phyloP scores from a whole-genome alignment of 1,139 yeast genomes.

The Dujonia santamariae region DNA sequence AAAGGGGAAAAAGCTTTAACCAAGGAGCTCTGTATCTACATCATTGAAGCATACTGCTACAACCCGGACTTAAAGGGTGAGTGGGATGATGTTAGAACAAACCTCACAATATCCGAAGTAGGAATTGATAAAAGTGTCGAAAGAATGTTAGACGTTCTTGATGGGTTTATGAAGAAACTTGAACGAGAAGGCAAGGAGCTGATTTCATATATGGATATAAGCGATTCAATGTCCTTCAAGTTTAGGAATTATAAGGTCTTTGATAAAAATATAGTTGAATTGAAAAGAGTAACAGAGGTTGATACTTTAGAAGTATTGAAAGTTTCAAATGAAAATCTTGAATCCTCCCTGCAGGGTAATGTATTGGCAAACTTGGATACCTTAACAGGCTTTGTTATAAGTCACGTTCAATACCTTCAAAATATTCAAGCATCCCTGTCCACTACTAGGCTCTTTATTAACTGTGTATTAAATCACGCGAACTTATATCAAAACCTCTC shows the following conservation, averaged over 20 bases:
- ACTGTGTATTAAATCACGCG: slow-evolving; percentile 38
- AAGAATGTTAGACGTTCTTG: slow-evolving; percentile 31
- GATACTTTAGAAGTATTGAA: slow-evolving; percentile 2
- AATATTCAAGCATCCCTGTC: slow-evolving; percentile 14
- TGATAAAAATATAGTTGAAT: slow-evolving; percentile 23
- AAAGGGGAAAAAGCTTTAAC: slow-evolving; percentile 33
- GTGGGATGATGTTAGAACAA: slow-evolving; percentile 10
- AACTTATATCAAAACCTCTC: slow-evolving; percentile 34
- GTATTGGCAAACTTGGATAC: slow-evolving; percentile 28
- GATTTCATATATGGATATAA: slow-evolving; percentile 27
- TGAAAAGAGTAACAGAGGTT: slow-evolving; percentile 8
- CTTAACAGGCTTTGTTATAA: slow-evolving; percentile 21
- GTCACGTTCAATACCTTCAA: slow-evolving; percentile 24
- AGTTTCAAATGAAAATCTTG: slow-evolving; percentile 5
- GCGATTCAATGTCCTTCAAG: slow-evolving; percentile 27
- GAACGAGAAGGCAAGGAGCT: slow-evolving; percentile 8
- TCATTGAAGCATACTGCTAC: slow-evolving; percentile 39
- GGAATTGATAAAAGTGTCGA: slow-evolving; percentile 24
- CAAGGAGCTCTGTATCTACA: slow-evolving; percentile 30
- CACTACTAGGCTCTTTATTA: slow-evolving; percentile 31
- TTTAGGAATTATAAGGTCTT: slow-evolving; percentile 23
- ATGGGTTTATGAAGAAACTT: slow-evolving; percentile 20
- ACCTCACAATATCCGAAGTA: neutral
- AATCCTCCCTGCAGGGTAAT: slow-evolving; percentile 26
- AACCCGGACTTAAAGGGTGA: slow-evolving; percentile 12